These are phyloP conservation scores for Emericellopsis atlantica DNA, from an alignment of 2,329 filamentous ascomycete genomes.

Conservation along the genomic window DNA sequence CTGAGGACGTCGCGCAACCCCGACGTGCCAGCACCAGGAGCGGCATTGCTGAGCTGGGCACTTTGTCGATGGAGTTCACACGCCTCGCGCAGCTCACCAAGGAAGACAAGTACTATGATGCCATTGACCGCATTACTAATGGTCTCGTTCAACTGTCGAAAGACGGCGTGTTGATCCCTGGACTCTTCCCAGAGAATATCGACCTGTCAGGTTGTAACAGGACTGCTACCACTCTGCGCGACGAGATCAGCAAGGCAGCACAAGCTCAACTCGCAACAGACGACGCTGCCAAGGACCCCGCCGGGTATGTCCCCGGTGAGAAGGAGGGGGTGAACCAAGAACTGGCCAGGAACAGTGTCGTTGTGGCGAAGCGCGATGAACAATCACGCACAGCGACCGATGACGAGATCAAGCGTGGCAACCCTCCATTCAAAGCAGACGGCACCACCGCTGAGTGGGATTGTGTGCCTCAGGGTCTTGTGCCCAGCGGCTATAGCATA, in stretches of 20 bases:
- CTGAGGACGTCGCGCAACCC: constrained; percentile 47
- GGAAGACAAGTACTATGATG: constrained; percentile 78
- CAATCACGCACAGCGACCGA: not conserved
- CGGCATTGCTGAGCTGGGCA: constrained; percentile 62
- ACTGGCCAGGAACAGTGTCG: constrained; percentile 1
- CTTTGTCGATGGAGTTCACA: constrained; percentile 79
- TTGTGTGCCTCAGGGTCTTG: constrained; percentile 49
- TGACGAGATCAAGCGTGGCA: not conserved
- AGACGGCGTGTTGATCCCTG: constrained; percentile 53
- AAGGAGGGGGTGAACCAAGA: not conserved
- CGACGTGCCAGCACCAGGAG: constrained; percentile 44
- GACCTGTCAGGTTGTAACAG: constrained; percentile 71
- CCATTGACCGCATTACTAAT: constrained; percentile 73
- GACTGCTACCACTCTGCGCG: constrained; percentile 22
- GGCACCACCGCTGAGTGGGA: constrained; percentile 24
- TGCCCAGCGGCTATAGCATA: constrained; percentile 25
- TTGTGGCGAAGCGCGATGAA: not conserved
- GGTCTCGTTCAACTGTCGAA: constrained; percentile 66
- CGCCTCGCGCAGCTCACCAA: constrained; percentile 76
- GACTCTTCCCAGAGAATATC: constrained; percentile 67
- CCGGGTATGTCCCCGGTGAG: constrained; percentile 10
- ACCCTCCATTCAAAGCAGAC: constrained; percentile 18
- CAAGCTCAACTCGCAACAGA: constrained; percentile 21
- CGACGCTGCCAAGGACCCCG: constrained; percentile 12
- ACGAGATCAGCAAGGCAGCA: constrained; percentile 18